Evolutionary conservation across 1,139 yeast species (phyloP).

Genomic region (Blastobotrys apis): DNA sequence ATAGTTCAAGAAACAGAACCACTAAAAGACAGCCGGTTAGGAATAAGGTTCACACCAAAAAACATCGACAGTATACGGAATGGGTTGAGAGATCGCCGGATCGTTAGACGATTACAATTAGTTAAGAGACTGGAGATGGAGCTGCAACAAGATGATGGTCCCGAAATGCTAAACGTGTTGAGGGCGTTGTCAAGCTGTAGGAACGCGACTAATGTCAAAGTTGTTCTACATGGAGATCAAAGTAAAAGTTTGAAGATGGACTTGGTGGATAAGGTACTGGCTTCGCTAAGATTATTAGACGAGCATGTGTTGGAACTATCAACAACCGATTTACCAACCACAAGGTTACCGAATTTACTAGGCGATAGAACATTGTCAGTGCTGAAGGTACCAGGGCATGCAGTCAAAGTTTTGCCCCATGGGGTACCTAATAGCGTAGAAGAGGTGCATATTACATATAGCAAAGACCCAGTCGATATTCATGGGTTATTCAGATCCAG

Average conservation of each 20-base stretch:
- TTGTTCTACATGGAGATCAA: not conserved
- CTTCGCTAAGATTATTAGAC: not conserved
- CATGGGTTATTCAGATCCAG: not conserved
- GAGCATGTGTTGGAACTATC: not conserved
- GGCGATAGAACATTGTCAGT: not conserved
- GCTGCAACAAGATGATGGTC: not conserved
- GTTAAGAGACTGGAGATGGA: not conserved
- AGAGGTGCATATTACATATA: not conserved
- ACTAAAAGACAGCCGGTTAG: not conserved
- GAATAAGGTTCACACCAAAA: not conserved
- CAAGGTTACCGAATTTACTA: not conserved
- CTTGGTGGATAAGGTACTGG: not conserved
- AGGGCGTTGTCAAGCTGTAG: not conserved
- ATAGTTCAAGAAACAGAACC: not conserved
- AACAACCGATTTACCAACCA: not conserved
- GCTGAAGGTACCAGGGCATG: not conserved
- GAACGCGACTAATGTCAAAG: not conserved
- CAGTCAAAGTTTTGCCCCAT: not conserved
- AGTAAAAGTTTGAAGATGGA: not conserved
- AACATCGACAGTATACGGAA: not conserved
- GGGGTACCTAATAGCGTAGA: not conserved
- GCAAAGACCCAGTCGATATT: not conserved
- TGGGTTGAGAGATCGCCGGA: not conserved
- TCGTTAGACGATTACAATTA: not conserved
- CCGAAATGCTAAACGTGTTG: not conserved